phyloP scores from a whole-genome alignment of 345 rosid genomes.

The Populus pruinosa region DNA sequence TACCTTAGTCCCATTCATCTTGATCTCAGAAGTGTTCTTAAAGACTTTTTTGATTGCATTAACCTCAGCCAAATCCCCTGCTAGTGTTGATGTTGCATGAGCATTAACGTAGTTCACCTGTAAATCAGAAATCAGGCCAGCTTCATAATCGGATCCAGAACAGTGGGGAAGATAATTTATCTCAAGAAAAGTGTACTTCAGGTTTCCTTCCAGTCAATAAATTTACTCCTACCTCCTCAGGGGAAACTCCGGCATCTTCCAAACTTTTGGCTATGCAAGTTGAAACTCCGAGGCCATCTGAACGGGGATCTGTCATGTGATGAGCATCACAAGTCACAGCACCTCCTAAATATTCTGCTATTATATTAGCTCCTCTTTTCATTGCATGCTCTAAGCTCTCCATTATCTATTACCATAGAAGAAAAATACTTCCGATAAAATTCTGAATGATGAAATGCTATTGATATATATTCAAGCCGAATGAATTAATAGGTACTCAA shows the following conservation, averaged over 20 bases:
- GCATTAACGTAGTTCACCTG: slow-evolving; percentile 71
- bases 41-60: slow-evolving; percentile 61
- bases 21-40: slow-evolving; percentile 60
- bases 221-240: slow-evolving; percentile 53
- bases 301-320: slow-evolving; percentile 64
- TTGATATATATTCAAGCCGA: background rate
- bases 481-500: background rate
- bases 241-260: slow-evolving; percentile 64
- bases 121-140: background rate
- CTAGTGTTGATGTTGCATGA: slow-evolving; percentile 68
- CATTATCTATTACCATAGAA: slow-evolving; percentile 35
- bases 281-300: slow-evolving; percentile 63
- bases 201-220: background rate
- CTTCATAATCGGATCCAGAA: background rate
- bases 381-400: slow-evolving; percentile 71
- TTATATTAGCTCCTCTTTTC: slow-evolving; percentile 66
- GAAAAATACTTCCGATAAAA: background rate
- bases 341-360: slow-evolving; percentile 66
- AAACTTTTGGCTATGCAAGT: slow-evolving; percentile 56
- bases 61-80: slow-evolving; percentile 71
- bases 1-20: slow-evolving; percentile 71
- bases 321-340: slow-evolving; percentile 64
- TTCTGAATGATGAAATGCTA: background rate
- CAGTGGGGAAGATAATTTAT: background rate
- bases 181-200: background rate